Base-by-base conservation (phyloP, 257 asterid species). In the Nicotiana otophora region DNA sequence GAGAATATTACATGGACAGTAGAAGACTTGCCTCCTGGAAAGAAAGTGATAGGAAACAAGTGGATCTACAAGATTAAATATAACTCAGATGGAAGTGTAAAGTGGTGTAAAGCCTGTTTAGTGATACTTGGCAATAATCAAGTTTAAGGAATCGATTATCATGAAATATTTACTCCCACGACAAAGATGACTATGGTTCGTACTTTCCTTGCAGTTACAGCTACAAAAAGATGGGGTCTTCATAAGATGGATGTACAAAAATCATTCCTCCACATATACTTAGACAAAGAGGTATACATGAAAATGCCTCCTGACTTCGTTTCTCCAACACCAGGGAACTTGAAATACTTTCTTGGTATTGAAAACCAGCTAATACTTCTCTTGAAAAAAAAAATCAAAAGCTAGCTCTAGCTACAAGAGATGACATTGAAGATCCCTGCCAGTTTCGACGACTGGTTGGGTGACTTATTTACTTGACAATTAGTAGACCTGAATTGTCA, bases 21-120 rank as follows among this genome's bases (percentile, higher is more conserved):
- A 9, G 68, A 62, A 74, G 5, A 8, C 19, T 36, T 81, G 19
- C 82, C 75, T 12, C 10, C 5, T 17, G 61, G 82, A 2, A 70
- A 81, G 20, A 42, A 30, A 48, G 82, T 64, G 7, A 11, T 81
- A 1, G 84, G 84, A 5, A 19, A 58, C 53, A 31, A 69, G 30
- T 84, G 84, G 86, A 62, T 85, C 4, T 85, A 67, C 57, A 85
- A 58, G 20, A 69, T 82, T 1, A 85, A 85, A 17, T 66, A 82
- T 63, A 19, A 58, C 2, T 54, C 46, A 4, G 81, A 85, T 66
- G 66, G 85, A 0, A 76, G 26, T n/a, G 7, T 84, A 10, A 60
- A 81, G 42, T 17, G 34, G 0, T 46, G 36, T 4, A 81, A 84
- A 33, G 34, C 78, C 0, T 0, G 82, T 3, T 34, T 81, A 5